A percentile compares a stretch with the other conserved stretches of the same genome.
phyloP scores from a whole-genome alignment of 352 stramenopile genomes.

The Elongisporangium undulatum region DNA sequence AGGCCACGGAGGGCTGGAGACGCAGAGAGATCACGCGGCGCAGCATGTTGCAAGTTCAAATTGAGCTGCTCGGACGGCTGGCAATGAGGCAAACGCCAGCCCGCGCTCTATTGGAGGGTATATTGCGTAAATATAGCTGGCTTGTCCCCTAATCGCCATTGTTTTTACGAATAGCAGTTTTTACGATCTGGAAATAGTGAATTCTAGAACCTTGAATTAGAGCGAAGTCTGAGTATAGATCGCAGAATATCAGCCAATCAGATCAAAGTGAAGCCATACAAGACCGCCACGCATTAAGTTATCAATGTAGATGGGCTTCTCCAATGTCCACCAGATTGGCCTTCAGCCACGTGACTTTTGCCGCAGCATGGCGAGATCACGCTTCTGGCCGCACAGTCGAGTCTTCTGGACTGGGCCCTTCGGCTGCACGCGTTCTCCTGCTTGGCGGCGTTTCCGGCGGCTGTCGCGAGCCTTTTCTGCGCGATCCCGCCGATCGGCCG shows the following conservation, averaged over 20 bases:
- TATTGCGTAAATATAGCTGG: background rate
- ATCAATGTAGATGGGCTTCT: no score
- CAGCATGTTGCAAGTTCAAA: background rate
- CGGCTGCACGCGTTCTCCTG: background rate
- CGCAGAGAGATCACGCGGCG: background rate
- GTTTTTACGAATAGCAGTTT: background rate
- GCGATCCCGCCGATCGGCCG: background rate
- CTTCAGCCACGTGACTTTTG: background rate
- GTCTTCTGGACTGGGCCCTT: background rate
- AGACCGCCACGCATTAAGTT: no score
- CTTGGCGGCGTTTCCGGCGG: background rate
- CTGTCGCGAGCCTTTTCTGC: background rate
- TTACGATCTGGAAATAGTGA: background rate
- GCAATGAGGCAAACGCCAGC: background rate
- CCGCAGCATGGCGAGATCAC: background rate
- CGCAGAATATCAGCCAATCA: no score
- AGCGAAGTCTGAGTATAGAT: no score
- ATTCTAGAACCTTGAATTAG: background rate
- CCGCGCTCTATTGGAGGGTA: background rate
- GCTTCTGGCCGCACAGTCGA: background rate
- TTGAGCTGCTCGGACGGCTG: background rate
- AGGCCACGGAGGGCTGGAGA: background rate
- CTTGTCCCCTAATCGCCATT: background rate
- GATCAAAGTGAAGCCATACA: no score
- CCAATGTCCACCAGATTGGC: no score